These are phyloP conservation scores for Pseudoperonospora humuli DNA, from an alignment of 352 stramenopile species.

Conservation along the genomic window DNA sequence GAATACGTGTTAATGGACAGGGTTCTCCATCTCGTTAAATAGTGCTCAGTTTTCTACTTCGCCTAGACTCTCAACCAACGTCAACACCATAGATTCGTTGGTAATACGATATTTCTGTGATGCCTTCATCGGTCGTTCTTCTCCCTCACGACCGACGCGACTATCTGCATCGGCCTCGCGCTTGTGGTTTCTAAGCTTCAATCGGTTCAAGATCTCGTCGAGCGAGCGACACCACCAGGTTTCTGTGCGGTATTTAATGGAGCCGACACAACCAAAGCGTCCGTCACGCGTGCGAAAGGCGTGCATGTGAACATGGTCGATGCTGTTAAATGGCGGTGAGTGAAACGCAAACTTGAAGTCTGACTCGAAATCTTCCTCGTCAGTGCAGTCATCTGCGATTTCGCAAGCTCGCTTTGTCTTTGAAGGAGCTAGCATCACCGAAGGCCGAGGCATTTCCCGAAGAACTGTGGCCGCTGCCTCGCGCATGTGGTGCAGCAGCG, in stretches of 20 bases:
- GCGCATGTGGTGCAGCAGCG: slow-evolving; percentile 63
- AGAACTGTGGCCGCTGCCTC: slow-evolving; percentile 54
- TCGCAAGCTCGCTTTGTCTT: slow-evolving; percentile 14
- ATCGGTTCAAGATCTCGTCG: slow-evolving; percentile 54
- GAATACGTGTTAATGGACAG: slow-evolving; percentile 5
- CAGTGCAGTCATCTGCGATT: slow-evolving; percentile 7
- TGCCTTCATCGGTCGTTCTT: slow-evolving; percentile 9
- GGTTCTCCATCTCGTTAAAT: slow-evolving; percentile 14
- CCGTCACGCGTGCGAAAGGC: slow-evolving; percentile 56
- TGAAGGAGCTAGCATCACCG: slow-evolving; percentile 11
- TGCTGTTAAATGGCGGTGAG: slow-evolving; percentile 83
- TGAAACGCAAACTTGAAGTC: slow-evolving; percentile 80
- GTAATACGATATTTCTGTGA: slow-evolving; percentile 9
- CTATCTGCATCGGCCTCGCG: slow-evolving; percentile 6
- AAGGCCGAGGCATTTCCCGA: slow-evolving; percentile 25
- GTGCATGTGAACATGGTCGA: slow-evolving; percentile 88
- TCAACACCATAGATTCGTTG: slow-evolving; percentile 14
- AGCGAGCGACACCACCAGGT: slow-evolving; percentile 86
- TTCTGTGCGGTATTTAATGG: slow-evolving; percentile 80
- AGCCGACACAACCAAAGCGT: slow-evolving; percentile 53
- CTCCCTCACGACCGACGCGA: slow-evolving; percentile 4
- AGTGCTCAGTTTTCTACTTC: slow-evolving; percentile 13
- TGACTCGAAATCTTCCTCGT: slow-evolving; percentile 23
- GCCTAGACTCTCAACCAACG: slow-evolving; percentile 18
- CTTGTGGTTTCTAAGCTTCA: slow-evolving; percentile 16